These are phyloP conservation scores for Lachnellula suecica DNA, from an alignment of 2,329 filamentous ascomycete species.

Conservation along the genomic window DNA sequence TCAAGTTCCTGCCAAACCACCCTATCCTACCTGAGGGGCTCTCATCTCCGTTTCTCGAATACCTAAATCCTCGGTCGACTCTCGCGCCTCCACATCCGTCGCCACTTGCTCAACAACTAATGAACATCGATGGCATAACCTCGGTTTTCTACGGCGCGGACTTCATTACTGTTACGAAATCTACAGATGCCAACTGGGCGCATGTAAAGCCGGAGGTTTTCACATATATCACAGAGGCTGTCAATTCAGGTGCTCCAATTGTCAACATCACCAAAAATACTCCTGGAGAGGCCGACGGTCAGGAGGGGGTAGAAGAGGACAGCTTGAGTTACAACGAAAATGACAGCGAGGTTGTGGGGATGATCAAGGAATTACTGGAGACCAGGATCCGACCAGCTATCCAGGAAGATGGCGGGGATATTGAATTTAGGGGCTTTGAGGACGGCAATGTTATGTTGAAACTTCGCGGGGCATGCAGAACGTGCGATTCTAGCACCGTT, in stretches of 20 bases:
- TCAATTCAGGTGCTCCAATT: constrained; percentile 79
- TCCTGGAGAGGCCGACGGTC: constrained; percentile 47
- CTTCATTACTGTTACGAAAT: constrained; percentile 96
- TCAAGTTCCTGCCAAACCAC: constrained; percentile 95
- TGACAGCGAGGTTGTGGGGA: constrained; percentile 90
- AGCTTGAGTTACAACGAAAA: constrained; percentile 82
- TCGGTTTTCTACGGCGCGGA: constrained; percentile 92
- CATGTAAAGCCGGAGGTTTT: constrained; percentile 96
- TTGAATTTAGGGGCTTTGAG: constrained; percentile 89
- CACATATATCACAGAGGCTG: constrained; percentile 87
- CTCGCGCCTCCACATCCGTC: constrained; percentile 87
- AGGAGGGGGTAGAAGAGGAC: constrained; percentile 56
- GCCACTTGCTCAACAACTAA: constrained; percentile 82
- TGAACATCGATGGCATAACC: constrained; percentile 93
- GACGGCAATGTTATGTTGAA: constrained; percentile 84
- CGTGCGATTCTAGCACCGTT: constrained; percentile 94
- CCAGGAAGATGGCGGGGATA: constrained; percentile 96
- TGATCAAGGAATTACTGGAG: constrained; percentile 98
- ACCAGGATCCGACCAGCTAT: constrained; percentile 93
- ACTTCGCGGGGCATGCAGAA: constrained; percentile 87
- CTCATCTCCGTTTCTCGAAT: constrained; percentile 81
- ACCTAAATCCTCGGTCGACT: constrained; percentile 83
- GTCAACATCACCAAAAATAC: constrained; percentile 70
- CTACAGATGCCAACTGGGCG: constrained; percentile 84
- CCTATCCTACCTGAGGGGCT: constrained; percentile 75